Evolutionary conservation across 2,329 filamentous ascomycete genomes (phyloP).

Genomic region (Lojkania enalia): DNA sequence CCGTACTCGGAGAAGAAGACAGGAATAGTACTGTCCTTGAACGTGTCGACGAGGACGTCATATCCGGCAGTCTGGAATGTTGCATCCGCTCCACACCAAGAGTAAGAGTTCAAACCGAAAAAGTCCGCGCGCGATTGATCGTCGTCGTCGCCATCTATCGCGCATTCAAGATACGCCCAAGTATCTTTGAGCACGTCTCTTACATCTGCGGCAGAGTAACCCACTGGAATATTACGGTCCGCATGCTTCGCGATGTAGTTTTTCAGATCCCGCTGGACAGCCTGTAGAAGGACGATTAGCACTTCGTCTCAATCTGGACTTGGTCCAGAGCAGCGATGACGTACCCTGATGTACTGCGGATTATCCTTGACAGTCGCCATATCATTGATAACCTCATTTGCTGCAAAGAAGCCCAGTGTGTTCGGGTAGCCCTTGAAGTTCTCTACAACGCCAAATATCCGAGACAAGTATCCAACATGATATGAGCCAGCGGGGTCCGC

Average conservation of each 20-base stretch:
- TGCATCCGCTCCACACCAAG: conserved; percentile 71
- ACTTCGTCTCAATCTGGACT: neutral
- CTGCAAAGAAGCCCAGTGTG: conserved; percentile 67
- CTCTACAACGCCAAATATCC: conserved; percentile 66
- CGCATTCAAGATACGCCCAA: conserved; percentile 76
- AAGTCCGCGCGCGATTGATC: conserved; percentile 69
- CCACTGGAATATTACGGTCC: conserved; percentile 63
- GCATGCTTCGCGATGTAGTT: conserved; percentile 66
- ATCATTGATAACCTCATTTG: conserved; percentile 71
- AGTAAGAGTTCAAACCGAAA: conserved; percentile 77
- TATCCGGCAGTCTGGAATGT: conserved; percentile 65
- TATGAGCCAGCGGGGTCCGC: conserved; percentile 59
- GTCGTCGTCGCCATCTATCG: conserved; percentile 55
- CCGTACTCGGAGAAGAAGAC: conserved; percentile 84
- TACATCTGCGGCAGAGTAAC: conserved; percentile 75
- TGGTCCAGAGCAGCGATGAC: too few species aligned
- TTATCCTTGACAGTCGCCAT: conserved; percentile 54
- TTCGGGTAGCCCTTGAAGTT: conserved; percentile 69
- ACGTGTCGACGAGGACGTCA: conserved; percentile 65
- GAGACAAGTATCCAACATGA: conserved; percentile 57
- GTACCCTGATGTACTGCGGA: conserved; percentile 61
- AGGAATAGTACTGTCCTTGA: conserved; percentile 68
- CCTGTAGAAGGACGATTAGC: conserved; percentile 37
- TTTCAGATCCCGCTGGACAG: conserved; percentile 69
- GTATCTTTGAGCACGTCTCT: conserved; percentile 72